These are phyloP conservation scores for Penicillium longicatenatum DNA, from an alignment of 495 filamentous ascomycete genomes.

Conservation along the genomic window DNA sequence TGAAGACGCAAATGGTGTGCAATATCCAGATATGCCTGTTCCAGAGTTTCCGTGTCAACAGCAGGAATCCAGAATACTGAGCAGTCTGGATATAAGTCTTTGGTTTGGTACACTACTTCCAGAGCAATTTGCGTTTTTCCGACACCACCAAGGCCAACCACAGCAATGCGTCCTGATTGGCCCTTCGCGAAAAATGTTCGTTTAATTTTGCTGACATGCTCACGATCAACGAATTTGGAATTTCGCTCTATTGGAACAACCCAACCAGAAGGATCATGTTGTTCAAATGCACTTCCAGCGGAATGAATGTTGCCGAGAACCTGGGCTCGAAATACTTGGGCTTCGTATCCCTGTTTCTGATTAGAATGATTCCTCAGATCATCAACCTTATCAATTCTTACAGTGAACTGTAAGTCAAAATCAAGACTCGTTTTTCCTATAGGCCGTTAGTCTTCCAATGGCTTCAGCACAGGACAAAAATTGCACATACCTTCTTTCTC, in stretches of 20 bases:
- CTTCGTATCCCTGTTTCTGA: conserved; percentile 4
- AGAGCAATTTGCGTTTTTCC: conserved; percentile 57
- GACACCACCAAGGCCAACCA: conserved; percentile 50
- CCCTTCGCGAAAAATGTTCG: conserved; percentile 1
- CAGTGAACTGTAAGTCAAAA: no score
- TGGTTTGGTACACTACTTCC: conserved; percentile 44
- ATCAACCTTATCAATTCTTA: no score
- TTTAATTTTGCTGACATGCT: conserved; percentile 15
- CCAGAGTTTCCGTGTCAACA: conserved; percentile 38
- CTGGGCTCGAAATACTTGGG: not conserved
- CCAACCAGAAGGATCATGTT: conserved; percentile 7
- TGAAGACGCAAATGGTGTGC: conserved; percentile 25
- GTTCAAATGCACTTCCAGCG: not conserved
- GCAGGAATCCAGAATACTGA: conserved; percentile 55
- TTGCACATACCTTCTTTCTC: conserved; percentile 10
- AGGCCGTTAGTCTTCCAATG: not conserved
- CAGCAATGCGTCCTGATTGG: conserved; percentile 17
- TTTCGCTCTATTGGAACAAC: conserved; percentile 34
- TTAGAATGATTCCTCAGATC: no score
- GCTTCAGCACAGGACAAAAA: not conserved
- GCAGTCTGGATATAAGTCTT: conserved; percentile 36
- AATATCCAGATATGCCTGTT: conserved; percentile 49
- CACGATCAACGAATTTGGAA: conserved; percentile 29
- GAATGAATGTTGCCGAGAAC: not conserved
- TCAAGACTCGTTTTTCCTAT: conserved; percentile 17